Conservation (phyloP, 495 filamentous ascomycete species). For the Lepraria neglecta region DNA sequence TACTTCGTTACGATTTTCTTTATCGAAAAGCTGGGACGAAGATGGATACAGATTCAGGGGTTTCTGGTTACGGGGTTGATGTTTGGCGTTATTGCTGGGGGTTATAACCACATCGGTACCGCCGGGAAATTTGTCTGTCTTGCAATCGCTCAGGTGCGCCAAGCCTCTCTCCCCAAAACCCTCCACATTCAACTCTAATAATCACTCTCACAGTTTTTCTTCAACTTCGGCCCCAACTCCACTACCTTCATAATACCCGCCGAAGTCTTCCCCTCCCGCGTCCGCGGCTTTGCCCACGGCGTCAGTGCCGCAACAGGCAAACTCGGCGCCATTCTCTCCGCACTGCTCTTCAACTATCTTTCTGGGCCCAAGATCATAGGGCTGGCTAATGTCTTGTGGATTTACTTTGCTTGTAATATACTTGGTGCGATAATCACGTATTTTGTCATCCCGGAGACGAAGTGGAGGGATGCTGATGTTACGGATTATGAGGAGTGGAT, state of each 20-base stretch:
- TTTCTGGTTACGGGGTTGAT: conserved; percentile 31
- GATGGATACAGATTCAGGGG: conserved; percentile 32
- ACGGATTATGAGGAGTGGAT: conserved; percentile 30
- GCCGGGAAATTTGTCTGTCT: conserved; percentile 33
- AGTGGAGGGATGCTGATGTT: conserved; percentile 28
- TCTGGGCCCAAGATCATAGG: conserved; percentile 24
- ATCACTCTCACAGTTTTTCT: conserved; percentile 18
- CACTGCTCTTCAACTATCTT: conserved; percentile 31
- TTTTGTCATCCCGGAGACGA: conserved; percentile 30
- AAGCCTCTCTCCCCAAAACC: not conserved
- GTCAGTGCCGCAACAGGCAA: conserved; percentile 30
- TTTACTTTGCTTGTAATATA: conserved; percentile 31
- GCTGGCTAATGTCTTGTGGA: conserved; percentile 28
- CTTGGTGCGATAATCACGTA: conserved; percentile 28
- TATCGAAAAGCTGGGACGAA: conserved; percentile 33
- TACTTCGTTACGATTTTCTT: conserved; percentile 37
- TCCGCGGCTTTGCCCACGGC: conserved; percentile 31
- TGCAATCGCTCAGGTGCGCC: conserved; percentile 28
- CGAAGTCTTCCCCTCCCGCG: conserved; percentile 32
- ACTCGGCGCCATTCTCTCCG: conserved; percentile 29
- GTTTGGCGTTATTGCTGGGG: conserved; percentile 36
- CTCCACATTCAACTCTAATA: not conserved
- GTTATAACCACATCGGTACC: conserved; percentile 30
- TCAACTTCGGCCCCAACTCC: conserved; percentile 32
- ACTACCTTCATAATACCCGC: conserved; percentile 33